Evolutionary conservation across 345 rosid species (phyloP).

Genomic region (Durio zibethinus): DNA sequence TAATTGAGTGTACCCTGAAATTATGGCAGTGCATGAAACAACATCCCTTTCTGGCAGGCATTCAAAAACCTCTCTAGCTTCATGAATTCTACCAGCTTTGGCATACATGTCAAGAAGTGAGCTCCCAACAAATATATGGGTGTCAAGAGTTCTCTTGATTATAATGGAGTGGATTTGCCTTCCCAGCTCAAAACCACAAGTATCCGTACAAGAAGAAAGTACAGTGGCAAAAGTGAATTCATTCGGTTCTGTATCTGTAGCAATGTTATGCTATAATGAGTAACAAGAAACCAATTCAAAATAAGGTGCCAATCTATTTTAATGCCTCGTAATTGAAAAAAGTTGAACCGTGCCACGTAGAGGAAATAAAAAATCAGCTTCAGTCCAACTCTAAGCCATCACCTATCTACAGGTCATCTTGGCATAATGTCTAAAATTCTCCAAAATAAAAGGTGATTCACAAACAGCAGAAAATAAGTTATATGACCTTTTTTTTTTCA

Average conservation of each 20-base stretch:
- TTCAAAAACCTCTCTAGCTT: slow-evolving; percentile 73
- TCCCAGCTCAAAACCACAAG: slow-evolving; percentile 52
- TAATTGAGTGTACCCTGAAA: slow-evolving; percentile 84
- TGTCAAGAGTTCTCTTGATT: slow-evolving; percentile 50
- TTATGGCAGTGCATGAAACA: slow-evolving; percentile 88
- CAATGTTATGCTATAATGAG: slow-evolving; percentile 12
- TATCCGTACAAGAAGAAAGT: slow-evolving; percentile 59
- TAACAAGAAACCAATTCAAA: slow-evolving; percentile 6
- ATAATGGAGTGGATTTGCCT: slow-evolving; percentile 72
- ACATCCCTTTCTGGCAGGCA: slow-evolving; percentile 84
- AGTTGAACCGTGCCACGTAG: neutral
- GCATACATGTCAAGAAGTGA: slow-evolving; percentile 98
- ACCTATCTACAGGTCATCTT: neutral
- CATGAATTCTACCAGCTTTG: slow-evolving; percentile 70
- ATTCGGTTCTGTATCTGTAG: slow-evolving; percentile 65
- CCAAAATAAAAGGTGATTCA: neutral
- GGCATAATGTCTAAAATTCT: neutral
- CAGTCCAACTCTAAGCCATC: neutral
- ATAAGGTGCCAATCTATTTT: neutral
- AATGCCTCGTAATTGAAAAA: neutral
- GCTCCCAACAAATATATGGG: slow-evolving; percentile 78
- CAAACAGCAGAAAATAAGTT: neutral
- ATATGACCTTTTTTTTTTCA: neutral
- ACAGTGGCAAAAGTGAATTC: slow-evolving; percentile 76
- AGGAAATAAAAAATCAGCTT: neutral